Evolutionary conservation across 2,329 filamentous ascomycete genomes (phyloP).

Genomic region (Talaromyces sp.): DNA sequence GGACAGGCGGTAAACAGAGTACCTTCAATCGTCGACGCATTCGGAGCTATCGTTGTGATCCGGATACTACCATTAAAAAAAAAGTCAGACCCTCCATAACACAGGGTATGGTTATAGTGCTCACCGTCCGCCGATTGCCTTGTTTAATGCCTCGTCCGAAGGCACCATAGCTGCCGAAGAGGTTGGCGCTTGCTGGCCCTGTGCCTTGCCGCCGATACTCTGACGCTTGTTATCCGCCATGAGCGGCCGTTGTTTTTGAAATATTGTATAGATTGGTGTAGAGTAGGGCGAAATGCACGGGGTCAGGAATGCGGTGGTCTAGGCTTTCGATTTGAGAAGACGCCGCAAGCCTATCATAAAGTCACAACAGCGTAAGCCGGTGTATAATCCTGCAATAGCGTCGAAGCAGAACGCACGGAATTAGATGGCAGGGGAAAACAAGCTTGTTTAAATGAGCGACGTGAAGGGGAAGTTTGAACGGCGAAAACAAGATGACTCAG

Average conservation of each 20-base stretch:
- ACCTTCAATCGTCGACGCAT: constrained; percentile 53
- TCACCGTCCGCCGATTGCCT: constrained; percentile 59
- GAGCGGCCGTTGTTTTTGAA: neutral
- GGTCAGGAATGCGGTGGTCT: neutral
- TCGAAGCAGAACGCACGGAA: neutral
- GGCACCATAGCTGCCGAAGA: constrained; percentile 42
- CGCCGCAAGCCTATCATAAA: neutral
- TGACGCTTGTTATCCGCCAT: constrained; percentile 59
- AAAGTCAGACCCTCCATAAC: neutral
- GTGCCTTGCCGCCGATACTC: constrained; percentile 47
- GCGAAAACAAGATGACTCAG: neutral
- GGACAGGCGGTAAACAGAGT: constrained; percentile 59
- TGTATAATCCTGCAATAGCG: neutral
- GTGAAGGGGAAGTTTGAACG: neutral
- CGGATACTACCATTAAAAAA: constrained; percentile 45
- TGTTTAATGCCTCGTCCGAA: constrained; percentile 51
- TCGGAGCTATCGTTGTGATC: constrained; percentile 50
- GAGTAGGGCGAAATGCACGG: neutral
- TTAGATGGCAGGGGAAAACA: constrained; percentile 1
- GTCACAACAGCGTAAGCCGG: neutral
- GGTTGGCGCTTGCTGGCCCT: constrained; percentile 35
- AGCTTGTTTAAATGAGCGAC: constrained; percentile 4
- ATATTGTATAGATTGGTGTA: neutral
- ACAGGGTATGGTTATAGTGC: constrained; percentile 19
- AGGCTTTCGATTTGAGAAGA: neutral